Evolutionary conservation across 805 yeast genomes (phyloP).

Genomic region (Yamadazyma endophytica): DNA sequence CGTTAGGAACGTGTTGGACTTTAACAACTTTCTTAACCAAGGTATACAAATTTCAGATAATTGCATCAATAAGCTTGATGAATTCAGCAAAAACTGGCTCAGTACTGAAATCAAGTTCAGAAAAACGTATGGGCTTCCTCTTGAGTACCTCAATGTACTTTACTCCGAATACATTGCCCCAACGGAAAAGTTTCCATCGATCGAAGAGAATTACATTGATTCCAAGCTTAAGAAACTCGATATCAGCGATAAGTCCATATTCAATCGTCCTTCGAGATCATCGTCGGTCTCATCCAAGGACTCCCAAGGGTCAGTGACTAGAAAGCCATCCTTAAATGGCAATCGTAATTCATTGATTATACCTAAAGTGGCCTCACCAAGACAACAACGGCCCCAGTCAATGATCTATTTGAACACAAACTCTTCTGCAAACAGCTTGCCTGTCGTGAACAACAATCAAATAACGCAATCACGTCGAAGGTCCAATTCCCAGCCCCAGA

Average conservation of each 20-base stretch:
- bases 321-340: constrained; percentile 17
- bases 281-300: constrained; percentile 20
- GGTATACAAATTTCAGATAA: constrained; percentile 28
- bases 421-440: constrained; percentile 1
- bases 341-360: constrained; percentile 12
- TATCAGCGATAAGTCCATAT: constrained; percentile 6
- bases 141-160: constrained; percentile 1
- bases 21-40: constrained; percentile 39
- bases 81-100: constrained; percentile 41
- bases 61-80: constrained; percentile 26
- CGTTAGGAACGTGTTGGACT: constrained; percentile 33
- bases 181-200: constrained; percentile 8
- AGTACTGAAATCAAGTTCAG: constrained; percentile 39
- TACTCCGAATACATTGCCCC: constrained; percentile 2
- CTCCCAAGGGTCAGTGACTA: constrained; percentile 13
- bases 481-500: constrained; percentile 3
- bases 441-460: background rate
- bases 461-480: constrained; percentile 1
- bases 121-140: constrained; percentile 23
- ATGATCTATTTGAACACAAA: constrained; percentile 18
- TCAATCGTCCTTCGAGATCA: constrained; percentile 19
- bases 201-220: constrained; percentile 7
- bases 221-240: constrained; percentile 15
- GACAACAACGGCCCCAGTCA: constrained; percentile 20
- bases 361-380: constrained; percentile 6